phyloP scores from a whole-genome alignment of 2,329 filamentous ascomycete species.

The Lasiodiplodia sp. region DNA sequence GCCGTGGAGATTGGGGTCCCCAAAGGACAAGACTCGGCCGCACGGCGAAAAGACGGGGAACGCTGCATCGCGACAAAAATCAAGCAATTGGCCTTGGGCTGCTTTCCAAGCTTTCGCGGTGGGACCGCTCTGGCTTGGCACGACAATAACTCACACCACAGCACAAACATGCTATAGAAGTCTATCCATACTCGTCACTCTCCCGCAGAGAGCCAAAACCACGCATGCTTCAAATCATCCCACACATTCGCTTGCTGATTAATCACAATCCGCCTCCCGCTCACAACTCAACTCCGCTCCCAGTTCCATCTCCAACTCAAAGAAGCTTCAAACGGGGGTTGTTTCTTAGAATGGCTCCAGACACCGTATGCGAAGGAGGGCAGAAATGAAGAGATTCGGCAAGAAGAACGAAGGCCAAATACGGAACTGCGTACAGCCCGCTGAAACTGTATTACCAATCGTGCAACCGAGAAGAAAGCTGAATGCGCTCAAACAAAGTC shows the following conservation, averaged over 20 bases:
- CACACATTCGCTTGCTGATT: slow-evolving; percentile 17
- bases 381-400: slow-evolving; percentile 9
- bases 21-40: slow-evolving; percentile 7
- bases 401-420: slow-evolving; percentile 25
- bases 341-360: slow-evolving; percentile 26
- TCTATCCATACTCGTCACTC: slow-evolving; percentile 28
- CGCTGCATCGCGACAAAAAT: not conserved
- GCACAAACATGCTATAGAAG: slow-evolving; percentile 17
- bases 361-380: slow-evolving; percentile 23
- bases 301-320: not conserved
- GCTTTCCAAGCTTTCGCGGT: not conserved
- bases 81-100: not conserved
- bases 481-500: slow-evolving; percentile 70
- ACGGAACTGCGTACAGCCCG: not conserved
- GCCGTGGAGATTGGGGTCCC: not conserved
- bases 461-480: slow-evolving; percentile 1
- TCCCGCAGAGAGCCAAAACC: not conserved
- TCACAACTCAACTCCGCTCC: not conserved
- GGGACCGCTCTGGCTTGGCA: not conserved
- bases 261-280: slow-evolving; percentile 13
- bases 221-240: not conserved
- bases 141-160: slow-evolving; percentile 11
- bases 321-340: slow-evolving; percentile 19
- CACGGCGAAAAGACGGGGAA: not conserved
- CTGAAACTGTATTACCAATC: slow-evolving; percentile 23